phyloP scores from a whole-genome alignment of 2,329 filamentous ascomycete genomes.

The Cercospora sp. region DNA sequence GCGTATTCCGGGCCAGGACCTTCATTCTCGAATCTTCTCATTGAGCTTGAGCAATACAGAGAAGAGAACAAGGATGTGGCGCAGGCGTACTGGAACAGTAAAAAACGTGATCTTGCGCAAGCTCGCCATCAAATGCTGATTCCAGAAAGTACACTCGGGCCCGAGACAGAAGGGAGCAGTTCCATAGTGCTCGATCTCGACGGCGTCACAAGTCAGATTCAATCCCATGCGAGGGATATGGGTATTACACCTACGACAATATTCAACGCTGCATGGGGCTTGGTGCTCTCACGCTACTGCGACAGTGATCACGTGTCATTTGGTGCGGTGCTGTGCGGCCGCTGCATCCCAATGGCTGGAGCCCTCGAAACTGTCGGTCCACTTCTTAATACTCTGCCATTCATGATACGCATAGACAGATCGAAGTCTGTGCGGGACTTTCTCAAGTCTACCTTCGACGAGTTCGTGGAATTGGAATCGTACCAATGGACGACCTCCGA shows the following conservation, averaged over 20 bases:
- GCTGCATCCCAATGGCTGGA: conserved; percentile 5
- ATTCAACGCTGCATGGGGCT: conserved; percentile 2
- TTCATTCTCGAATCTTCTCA: background rate
- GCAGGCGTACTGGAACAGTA: background rate
- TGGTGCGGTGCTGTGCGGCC: conserved; percentile 7
- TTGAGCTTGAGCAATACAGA: background rate
- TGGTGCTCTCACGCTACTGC: conserved; percentile 1
- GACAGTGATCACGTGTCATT: background rate
- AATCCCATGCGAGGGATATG: background rate
- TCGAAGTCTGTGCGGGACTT: background rate
- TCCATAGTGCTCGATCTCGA: background rate
- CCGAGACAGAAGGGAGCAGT: background rate
- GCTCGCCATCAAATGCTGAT: background rate
- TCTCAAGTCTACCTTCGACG: background rate
- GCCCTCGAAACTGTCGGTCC: conserved; percentile 1
- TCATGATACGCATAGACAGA: background rate
- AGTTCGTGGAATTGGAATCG: background rate
- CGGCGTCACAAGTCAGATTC: background rate
- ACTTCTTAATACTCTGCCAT: conserved; percentile 6
- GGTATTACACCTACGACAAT: background rate
- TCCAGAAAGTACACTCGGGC: background rate
- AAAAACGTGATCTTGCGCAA: background rate
- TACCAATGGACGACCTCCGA: conserved; percentile 2
- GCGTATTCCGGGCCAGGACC: background rate
- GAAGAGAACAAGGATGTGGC: background rate